Evolutionary conservation across 2,329 filamentous ascomycete species (phyloP), one percentile per base, ranked within the genome.

Genomic region (Penicillium sp.): DNA sequence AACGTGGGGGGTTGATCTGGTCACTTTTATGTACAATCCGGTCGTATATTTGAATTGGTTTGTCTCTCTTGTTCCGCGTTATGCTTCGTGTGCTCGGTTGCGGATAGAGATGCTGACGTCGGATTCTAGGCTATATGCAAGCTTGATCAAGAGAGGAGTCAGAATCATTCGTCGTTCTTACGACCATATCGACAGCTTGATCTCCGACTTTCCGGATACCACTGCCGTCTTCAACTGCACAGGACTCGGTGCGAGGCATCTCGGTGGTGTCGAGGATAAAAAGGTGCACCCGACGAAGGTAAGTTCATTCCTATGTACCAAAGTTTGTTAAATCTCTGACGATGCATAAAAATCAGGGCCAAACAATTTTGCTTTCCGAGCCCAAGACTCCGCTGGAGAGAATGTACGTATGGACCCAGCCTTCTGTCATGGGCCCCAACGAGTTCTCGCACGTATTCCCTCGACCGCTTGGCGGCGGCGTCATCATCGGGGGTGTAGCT

Each of bases 221-320:
- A n/a, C 51, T 50, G 56, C 56, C n/a, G 21, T 58, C 14, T 58
- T 58, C 51, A 58, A 58, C n/a, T 58, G 56, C 20, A 58, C 56
- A 5, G 56, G 56, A 3, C 38, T 58, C 11, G 56, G 56, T 16
- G 50, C 56, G 21, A 49, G 56, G 16, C 16, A 49, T 35, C 46
- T 58, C 1, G 56, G 56, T 23, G 56, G 56, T 28, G 56, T 58
- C 0, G 20, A 54, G 20, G 56, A 58, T 24, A 18, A 46, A 20
- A 58, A 58, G 3, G 51, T 58, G 28, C 40, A 58, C 12, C 56
- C 56, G 0, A 54, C 56, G 4, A 58, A 58, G 16, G 53, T 35
- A 45, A n/a, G 38, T 43, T 3, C 26, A 26, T 24, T 11, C 16
- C 11, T 18, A 23, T 38, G 20, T 23, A 3, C 3, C 20, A 11